Base-by-base conservation (phyloP, 2,329 filamentous ascomycete genomes). In the Fusarium buharicum region DNA sequence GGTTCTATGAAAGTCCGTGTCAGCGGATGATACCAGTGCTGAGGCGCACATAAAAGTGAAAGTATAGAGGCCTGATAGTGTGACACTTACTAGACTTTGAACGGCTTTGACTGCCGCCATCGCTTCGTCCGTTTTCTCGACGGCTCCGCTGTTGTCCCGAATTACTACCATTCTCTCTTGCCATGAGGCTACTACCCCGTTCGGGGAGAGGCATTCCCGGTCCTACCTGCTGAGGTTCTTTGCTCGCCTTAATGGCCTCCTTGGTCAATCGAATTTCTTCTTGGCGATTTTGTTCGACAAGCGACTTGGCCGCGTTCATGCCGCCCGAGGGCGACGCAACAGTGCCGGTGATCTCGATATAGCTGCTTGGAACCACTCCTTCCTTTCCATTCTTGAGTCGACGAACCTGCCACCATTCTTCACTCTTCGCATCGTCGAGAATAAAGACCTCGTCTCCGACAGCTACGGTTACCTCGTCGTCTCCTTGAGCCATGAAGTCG, bases 401-500 rank as follows among this genome's bases (percentile, higher is more conserved):
- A 57, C 91, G 87, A 31, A 99, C 92, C 81, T 95, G 93, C 94
- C 95, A 98, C 95, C 95, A 99, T 74, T 99, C 95, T 56, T 97
- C 93, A 62, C 93, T 97, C 77, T 93, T 95, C 30, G 83, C 86
- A 72, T 97, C 93, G 73, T 99, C 94, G 52, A 98, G 76, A 50
- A 99, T 82, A 38, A 96, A 80, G 36, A 99, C 94, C 72, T 99
- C 94, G 72, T 99, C 95, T 36, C 90, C 95, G 18, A 90, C 85
- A 22, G 86, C 88, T 41, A 99, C 95, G 0, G 92, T 97, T 43
- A 99, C 94, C 77, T 99, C 95, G 70, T 99, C 95, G 8, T 97
- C 91, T 31, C 93, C 93, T 74, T 98, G 94, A 0, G 95, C 95
- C 87, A 92, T 91, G 75, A 99, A 99, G 73, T 98, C 94, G 74